Evolutionary conservation across 1,284 basidiomycete genomes (phyloP), one percentile per base, ranked within the genome.

Genomic region (Ganoderma meredithae): DNA sequence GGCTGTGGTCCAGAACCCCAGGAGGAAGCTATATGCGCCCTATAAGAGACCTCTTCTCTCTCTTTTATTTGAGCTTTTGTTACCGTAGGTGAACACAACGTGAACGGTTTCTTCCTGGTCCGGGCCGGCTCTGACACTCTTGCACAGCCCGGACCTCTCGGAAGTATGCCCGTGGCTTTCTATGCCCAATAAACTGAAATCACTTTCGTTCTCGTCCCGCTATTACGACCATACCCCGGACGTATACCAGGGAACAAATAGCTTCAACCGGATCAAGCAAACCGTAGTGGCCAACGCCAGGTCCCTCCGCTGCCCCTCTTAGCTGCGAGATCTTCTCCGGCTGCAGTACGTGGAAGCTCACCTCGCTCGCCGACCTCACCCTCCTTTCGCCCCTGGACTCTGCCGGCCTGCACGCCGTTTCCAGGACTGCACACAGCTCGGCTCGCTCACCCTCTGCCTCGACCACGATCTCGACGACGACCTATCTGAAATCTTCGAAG

Each of bases 351-450:
- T n/a, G 33, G 31, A 27, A 31, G 1, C 10, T 62, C 31, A 19
- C 27, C 8, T 33, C 43, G 1, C 60, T 62, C 1, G 44, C 39
- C 2, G 33, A 62, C 17, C 60, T 62, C 60, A n/a, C 60, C 19
- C 55, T 58, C n/a, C 33, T 58, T 9, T 58, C 55, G 0, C 31
- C 33, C 9, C 10, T 39, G 8, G 55, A 58, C 19, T 9, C 10
- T 9, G 33, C 12, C 33, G 33, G 55, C 31, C 55, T 58, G 0
- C 55, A 39, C 17, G 19, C 15, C 2, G 31, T 62, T 17, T 49
- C 49, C 44, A 62, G 19, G 43, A 36, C 13, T 47, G 44, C n/a
- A n/a, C 60, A 9, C 60, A 49, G 44, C 60, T 62, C 19, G 31
- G 43, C 7, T 62, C 60, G 10, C 31, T 62, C 31, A 13, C 44